Conservation (phyloP, 331 rosid genomes). For the Saraca asoca region DNA sequence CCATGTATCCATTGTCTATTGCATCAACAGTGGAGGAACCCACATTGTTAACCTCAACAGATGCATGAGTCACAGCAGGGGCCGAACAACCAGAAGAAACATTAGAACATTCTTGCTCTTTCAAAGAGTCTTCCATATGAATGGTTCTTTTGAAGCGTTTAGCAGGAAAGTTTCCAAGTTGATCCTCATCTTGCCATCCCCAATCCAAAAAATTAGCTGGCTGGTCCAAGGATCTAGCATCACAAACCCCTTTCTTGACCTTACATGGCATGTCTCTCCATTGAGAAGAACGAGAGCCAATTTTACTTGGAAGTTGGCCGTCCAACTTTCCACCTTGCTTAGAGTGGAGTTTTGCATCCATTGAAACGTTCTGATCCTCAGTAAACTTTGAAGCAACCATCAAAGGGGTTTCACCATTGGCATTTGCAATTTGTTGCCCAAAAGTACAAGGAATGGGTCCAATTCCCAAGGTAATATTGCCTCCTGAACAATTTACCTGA, state of each 20-base stretch:
- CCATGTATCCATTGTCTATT: slow-evolving; percentile 41
- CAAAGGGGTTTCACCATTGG: too few relatives aligned
- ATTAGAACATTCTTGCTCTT: slow-evolving; percentile 52
- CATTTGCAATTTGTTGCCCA: slow-evolving; percentile 35
- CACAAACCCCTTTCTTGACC: slow-evolving; percentile 49
- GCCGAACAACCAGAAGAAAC: slow-evolving; percentile 62
- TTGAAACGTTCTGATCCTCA: slow-evolving; percentile 34
- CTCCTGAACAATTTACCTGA: slow-evolving; percentile 31
- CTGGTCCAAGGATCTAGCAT: slow-evolving; percentile 36
- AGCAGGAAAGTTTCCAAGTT: slow-evolving; percentile 32
- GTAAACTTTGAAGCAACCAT: slow-evolving; percentile 40
- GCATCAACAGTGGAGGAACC: slow-evolving; percentile 48
- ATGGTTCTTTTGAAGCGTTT: slow-evolving; percentile 36
- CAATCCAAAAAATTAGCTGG: slow-evolving; percentile 39
- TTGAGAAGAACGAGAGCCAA: slow-evolving; percentile 42
- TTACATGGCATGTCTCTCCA: slow-evolving; percentile 72
- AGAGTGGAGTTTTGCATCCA: slow-evolving; percentile 28
- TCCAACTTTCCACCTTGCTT: slow-evolving; percentile 40
- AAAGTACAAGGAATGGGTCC: slow-evolving; percentile 31
- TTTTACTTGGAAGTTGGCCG: slow-evolving; percentile 31
- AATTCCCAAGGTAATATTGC: slow-evolving; percentile 43
- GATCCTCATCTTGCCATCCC: slow-evolving; percentile 39
- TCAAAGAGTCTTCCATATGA: slow-evolving; percentile 32
- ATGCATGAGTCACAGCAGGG: slow-evolving; percentile 52
- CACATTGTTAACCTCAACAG: slow-evolving; percentile 46